These are phyloP conservation scores for Oehlia diaphana DNA, from an alignment of 192 early-diverging fungal genomes.

Conservation along the genomic window DNA sequence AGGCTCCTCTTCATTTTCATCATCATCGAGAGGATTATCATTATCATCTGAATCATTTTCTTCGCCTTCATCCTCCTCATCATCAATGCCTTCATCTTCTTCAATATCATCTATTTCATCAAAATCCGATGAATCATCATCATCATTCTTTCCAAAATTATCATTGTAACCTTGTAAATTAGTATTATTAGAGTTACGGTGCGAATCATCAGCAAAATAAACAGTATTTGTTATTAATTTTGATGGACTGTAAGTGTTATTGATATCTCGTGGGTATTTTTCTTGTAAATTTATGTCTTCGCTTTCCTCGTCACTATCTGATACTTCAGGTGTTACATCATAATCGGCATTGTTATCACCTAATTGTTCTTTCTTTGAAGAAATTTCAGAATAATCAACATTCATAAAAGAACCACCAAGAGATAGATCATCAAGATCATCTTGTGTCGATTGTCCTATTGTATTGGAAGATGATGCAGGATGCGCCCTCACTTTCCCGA, in stretches of 20 bases:
- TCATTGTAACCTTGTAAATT: slow-evolving; percentile 27
- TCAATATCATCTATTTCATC: slow-evolving; percentile 6
- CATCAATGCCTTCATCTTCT: slow-evolving; percentile 1
- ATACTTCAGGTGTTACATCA: background rate
- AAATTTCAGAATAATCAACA: background rate
- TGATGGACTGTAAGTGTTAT: slow-evolving; percentile 4
- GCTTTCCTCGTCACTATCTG: slow-evolving; percentile 18
- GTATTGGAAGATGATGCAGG: background rate
- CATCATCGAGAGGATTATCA: background rate
- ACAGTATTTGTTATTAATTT: slow-evolving; percentile 21
- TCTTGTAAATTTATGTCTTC: slow-evolving; percentile 19
- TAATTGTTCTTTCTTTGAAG: background rate
- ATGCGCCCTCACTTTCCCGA: background rate
- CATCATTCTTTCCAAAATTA: slow-evolving; percentile 31
- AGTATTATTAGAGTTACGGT: background rate
- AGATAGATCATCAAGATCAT: background rate
- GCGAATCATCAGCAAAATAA: background rate
- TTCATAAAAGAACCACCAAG: background rate
- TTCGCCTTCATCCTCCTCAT: slow-evolving; percentile 10
- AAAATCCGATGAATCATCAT: slow-evolving; percentile 26
- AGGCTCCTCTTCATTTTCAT: slow-evolving; percentile 7
- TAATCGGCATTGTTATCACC: background rate
- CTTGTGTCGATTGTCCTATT: background rate
- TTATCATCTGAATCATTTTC: background rate
- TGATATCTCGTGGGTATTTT: background rate